These are phyloP conservation scores for Rhodotorula graminis DNA, from an alignment of 768 basidiomycete genomes.

Conservation along the genomic window DNA sequence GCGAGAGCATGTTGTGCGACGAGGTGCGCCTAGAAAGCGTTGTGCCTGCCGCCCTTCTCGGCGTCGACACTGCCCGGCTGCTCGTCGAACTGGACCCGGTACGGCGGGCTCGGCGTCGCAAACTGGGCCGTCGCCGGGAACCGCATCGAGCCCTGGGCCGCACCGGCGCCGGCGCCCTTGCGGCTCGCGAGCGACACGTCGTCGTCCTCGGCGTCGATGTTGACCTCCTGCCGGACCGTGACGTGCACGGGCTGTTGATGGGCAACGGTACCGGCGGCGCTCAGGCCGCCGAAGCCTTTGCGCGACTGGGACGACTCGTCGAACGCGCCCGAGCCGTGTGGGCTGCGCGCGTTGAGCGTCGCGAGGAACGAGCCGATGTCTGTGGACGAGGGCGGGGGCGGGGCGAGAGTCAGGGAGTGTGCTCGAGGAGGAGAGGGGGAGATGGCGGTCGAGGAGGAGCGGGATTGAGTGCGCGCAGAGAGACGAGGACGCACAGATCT, in stretches of 20 bases:
- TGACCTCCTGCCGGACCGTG: slow-evolving; percentile 3
- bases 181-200: background rate
- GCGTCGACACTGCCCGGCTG: background rate
- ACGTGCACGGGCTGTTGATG: background rate
- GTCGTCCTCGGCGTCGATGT: slow-evolving; percentile 6
- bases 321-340: background rate
- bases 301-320: background rate
- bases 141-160: no score
- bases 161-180: no score
- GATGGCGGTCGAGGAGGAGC: no score
- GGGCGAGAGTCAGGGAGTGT: background rate
- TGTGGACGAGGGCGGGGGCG: background rate
- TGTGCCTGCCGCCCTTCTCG: background rate
- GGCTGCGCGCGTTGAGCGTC: slow-evolving; percentile 1
- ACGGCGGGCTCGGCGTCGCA: background rate
- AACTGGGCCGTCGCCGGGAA: background rate
- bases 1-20: no score
- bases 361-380: slow-evolving; percentile 6
- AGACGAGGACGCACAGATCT: background rate
- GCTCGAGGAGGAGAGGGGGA: background rate
- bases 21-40: background rate
- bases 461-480: no score
- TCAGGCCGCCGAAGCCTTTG: background rate
- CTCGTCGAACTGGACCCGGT: background rate
- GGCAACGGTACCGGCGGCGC: background rate